Evolutionary conservation across 2,329 filamentous ascomycete genomes (phyloP), one percentile per base, ranked within the genome.

Genomic region (Nemania sp.): DNA sequence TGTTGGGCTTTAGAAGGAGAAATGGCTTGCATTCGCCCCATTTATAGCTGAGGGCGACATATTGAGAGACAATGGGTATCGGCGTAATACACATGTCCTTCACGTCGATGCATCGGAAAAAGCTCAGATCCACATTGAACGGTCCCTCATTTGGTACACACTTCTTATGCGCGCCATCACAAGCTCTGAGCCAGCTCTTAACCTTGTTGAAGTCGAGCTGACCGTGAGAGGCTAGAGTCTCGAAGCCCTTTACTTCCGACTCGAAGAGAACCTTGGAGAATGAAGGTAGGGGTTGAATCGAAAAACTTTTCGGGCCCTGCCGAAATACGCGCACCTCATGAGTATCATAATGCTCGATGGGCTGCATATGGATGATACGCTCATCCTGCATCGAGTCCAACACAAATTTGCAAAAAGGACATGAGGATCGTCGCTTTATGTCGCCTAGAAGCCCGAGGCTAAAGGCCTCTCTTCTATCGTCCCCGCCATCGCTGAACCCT

Each of bases 51-150:
- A 65, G 63, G 29, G 63, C 63, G 32, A 63, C 57, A 50, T 67
- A 65, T 56, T 45, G 56, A 25, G 60, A 53, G 15, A 59, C 59
- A 37, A 67, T 65, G 12, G 61, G 49, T n/a, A 65, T 54, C 5
- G 63, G 45, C 45, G 37, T 53, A 37, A 67, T 65, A 49, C 63
- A 63, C 54, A 64, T 65, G 7, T 65, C 57, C 21, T 59, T 57
- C 47, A 67, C 65, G 51, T 64, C 63, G 37, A 67, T 64, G 50
- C 59, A 61, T 21, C 65, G 51, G 54, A 65, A 65, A 48, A 67
- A 67, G 48, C 63, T 65, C 7, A 65, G 57, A 54, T 67, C 56
- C 11, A 58, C 21, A 21, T 59, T 61, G 15, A 64, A 61, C 1
- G 60, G 55, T 3, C 61, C 59, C 35, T 43, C 10, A 37, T 65